A percentile compares a stretch with the other conserved stretches of the same genome.
These are phyloP conservation scores for Epicoccum sorghinum DNA, from an alignment of 2,329 filamentous ascomycete species.

Conservation along the genomic window DNA sequence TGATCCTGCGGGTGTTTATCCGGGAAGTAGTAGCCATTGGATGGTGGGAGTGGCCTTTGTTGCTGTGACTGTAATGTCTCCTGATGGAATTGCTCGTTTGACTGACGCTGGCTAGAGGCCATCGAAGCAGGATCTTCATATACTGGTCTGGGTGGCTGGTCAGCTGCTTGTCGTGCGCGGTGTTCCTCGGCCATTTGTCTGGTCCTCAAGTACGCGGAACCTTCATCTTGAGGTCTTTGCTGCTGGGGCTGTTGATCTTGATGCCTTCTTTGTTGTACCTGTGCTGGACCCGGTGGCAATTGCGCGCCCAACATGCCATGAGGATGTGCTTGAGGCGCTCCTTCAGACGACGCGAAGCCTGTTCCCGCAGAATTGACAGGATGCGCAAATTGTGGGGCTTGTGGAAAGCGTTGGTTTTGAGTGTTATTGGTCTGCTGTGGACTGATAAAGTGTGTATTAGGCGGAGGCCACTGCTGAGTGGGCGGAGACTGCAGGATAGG, in stretches of 20 bases:
- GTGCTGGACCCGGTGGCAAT: slow-evolving; percentile 17
- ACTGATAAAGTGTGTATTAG: slow-evolving; percentile 21
- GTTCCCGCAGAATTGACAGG: too few species aligned
- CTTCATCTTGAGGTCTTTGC: slow-evolving; percentile 17
- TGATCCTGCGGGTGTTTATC: slow-evolving; percentile 19
- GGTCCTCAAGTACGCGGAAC: slow-evolving; percentile 32
- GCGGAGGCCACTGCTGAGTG: slow-evolving; percentile 24
- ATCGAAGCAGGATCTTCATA: slow-evolving; percentile 10
- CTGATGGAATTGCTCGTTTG: slow-evolving; percentile 13
- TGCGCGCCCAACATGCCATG: slow-evolving; percentile 22
- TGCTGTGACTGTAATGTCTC: slow-evolving; percentile 15
- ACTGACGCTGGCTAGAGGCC: slow-evolving; percentile 2
- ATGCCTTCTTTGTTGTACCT: slow-evolving; percentile 13
- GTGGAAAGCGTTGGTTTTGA: slow-evolving; percentile 20
- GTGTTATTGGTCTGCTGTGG: slow-evolving; percentile 26
- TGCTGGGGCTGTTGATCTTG: slow-evolving; percentile 12
- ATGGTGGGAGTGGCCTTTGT: slow-evolving; percentile 18
- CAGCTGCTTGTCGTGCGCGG: slow-evolving; percentile 15
- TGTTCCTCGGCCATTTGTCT: slow-evolving; percentile 31
- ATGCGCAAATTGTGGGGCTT: slow-evolving; percentile 15
- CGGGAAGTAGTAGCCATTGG: slow-evolving; percentile 36
- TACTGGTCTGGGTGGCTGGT: slow-evolving; percentile 12
- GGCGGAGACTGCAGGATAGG: slow-evolving; percentile 12
- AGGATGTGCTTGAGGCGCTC: slow-evolving; percentile 8
- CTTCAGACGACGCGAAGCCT: slow-evolving; percentile 11